These are phyloP conservation scores for Fragaria ananassa DNA, from an alignment of 306 rosid genomes.

Conservation along the genomic window DNA sequence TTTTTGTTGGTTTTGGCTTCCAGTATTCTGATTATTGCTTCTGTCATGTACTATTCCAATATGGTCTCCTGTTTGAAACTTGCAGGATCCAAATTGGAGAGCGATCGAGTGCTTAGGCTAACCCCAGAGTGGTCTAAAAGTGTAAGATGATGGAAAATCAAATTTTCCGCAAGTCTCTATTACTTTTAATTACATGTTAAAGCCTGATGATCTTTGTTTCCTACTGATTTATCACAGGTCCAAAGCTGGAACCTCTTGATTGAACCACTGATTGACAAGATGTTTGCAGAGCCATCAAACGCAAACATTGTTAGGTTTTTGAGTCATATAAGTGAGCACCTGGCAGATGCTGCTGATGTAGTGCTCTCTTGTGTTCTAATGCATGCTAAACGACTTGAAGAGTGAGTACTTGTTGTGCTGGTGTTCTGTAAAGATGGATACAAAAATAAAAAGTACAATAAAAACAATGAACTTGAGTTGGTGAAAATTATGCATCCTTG, in stretches of 20 bases:
- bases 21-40: constrained; percentile 11
- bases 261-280: constrained; percentile 74
- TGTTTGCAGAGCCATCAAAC: constrained; percentile 90
- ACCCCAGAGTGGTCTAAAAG: constrained; percentile 84
- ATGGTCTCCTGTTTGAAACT: constrained; percentile 18
- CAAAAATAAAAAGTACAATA: background rate
- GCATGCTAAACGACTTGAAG: constrained; percentile 53
- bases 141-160: constrained; percentile 48
- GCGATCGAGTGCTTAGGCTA: constrained; percentile 67
- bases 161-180: background rate
- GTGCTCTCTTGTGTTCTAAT: constrained; percentile 59
- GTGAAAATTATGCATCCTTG: background rate
- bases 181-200: background rate
- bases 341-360: constrained; percentile 63
- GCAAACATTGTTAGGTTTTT: constrained; percentile 67
- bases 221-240: constrained; percentile 48
- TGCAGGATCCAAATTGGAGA: constrained; percentile 64
- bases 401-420: constrained; percentile 43
- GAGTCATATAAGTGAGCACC: constrained; percentile 65
- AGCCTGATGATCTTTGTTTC: constrained; percentile 10
- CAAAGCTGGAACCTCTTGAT: constrained; percentile 67
- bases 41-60: constrained; percentile 10
- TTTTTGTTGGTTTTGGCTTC: background rate
- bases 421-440: background rate
- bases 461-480: background rate